phyloP scores from a whole-genome alignment of 768 basidiomycete species.

The Scleroderma citrinum region DNA sequence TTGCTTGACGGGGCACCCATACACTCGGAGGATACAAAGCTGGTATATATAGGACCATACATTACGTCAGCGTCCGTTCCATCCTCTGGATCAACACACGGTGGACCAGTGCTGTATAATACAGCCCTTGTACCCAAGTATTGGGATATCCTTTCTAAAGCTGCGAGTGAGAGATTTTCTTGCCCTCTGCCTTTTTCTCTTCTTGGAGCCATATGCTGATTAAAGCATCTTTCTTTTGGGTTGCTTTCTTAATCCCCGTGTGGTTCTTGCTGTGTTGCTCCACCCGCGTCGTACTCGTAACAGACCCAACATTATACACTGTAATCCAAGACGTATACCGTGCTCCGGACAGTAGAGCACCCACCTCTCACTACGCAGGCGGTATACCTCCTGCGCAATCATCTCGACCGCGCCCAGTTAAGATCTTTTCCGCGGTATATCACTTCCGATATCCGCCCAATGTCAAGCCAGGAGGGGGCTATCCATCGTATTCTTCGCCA shows the following conservation, averaged over 20 bases:
- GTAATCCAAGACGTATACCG: constrained; percentile 58
- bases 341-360: constrained; percentile 21
- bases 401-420: constrained; percentile 37
- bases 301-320: constrained; percentile 62
- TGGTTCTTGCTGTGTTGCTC: not conserved
- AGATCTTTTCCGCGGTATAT: constrained; percentile 49
- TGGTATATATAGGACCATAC: constrained; percentile 29
- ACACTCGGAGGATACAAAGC: constrained; percentile 44
- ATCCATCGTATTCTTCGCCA: not conserved
- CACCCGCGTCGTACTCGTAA: not conserved
- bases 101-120: constrained; percentile 45
- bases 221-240: not conserved
- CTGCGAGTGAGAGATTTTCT: constrained; percentile 43
- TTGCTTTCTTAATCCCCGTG: not conserved
- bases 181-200: not conserved
- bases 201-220: constrained; percentile 2
- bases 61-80: constrained; percentile 24
- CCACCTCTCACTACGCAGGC: constrained; percentile 7
- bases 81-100: constrained; percentile 8
- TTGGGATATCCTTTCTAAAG: constrained; percentile 55
- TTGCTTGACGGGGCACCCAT: constrained; percentile 42
- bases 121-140: constrained; percentile 57
- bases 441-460: constrained; percentile 38
- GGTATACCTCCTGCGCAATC: constrained; percentile 22
- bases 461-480: not conserved